Percentiles rank a stretch among this genome's conserved stretches.
phyloP scores from a whole-genome alignment of 202 grass and related monocot genomes.

The Setaria italica region DNA sequence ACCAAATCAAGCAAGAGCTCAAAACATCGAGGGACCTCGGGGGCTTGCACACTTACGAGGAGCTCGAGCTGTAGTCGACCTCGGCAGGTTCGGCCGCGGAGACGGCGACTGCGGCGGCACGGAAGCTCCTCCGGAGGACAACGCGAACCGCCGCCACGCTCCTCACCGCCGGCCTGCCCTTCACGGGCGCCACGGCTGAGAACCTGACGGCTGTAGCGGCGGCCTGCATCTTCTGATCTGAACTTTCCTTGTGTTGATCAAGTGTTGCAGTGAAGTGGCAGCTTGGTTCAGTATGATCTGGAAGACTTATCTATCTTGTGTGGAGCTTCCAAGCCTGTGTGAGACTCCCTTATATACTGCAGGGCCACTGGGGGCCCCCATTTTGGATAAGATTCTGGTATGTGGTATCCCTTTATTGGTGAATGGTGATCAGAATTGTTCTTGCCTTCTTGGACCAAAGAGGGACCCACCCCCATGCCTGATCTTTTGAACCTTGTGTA shows the following conservation, averaged over 20 bases:
- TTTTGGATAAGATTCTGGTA: constrained; percentile 41
- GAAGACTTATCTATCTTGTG: constrained; percentile 37
- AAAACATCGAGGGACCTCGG: too few species aligned
- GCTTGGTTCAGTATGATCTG: constrained; percentile 24
- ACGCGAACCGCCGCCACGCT: neutral
- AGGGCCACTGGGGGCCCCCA: neutral
- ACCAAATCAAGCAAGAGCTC: neutral
- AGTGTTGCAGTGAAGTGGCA: neutral
- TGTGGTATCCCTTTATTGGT: constrained; percentile 27
- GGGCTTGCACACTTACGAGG: constrained; percentile 48
- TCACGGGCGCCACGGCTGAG: constrained; percentile 45
- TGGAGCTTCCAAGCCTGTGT: constrained; percentile 7
- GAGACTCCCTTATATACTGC: constrained; percentile 35
- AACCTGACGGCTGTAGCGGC: constrained; percentile 46
- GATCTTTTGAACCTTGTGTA: constrained; percentile 16
- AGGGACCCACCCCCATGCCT: neutral
- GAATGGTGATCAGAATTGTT: neutral
- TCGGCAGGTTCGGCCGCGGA: constrained; percentile 28
- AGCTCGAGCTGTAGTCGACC: constrained; percentile 65
- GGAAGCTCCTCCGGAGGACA: constrained; percentile 4
- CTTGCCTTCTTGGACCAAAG: neutral
- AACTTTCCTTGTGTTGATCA: constrained; percentile 30
- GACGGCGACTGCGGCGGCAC: neutral
- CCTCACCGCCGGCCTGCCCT: constrained; percentile 29
- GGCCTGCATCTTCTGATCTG: constrained; percentile 55